These are phyloP conservation scores for Barbarea vulgaris DNA, from an alignment of 345 rosid species.

Conservation along the genomic window DNA sequence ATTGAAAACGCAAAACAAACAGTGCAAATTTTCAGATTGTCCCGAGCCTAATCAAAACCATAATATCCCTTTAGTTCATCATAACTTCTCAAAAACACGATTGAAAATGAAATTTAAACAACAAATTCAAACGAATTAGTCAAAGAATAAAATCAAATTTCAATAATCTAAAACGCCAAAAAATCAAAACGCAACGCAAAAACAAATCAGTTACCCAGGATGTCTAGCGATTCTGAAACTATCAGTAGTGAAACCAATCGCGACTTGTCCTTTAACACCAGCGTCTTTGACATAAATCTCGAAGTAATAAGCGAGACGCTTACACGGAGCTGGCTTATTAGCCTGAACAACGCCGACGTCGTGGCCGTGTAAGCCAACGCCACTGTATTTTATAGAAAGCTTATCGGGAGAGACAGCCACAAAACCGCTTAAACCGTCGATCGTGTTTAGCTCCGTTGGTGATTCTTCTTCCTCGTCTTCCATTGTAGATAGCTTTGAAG, in stretches of 20 bases:
- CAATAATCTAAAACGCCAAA: background rate
- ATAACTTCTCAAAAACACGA: background rate
- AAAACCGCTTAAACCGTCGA: slow-evolving; percentile 80
- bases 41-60: background rate
- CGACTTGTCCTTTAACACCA: slow-evolving; percentile 68
- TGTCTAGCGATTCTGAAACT: slow-evolving; percentile 76
- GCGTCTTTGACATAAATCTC: slow-evolving; percentile 81
- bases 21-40: background rate
- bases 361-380: slow-evolving; percentile 61
- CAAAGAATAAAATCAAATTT: background rate
- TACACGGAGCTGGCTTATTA: slow-evolving; percentile 72
- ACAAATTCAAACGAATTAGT: background rate
- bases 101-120: background rate
- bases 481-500: slow-evolving; percentile 39
- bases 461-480: slow-evolving; percentile 57
- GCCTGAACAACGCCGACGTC: slow-evolving; percentile 87
- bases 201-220: slow-evolving; percentile 54
- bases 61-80: background rate
- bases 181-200: background rate
- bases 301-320: slow-evolving; percentile 71
- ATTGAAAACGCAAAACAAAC: no score
- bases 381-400: slow-evolving; percentile 67
- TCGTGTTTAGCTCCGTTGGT: slow-evolving; percentile 83
- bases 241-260: slow-evolving; percentile 79
- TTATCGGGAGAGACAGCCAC: slow-evolving; percentile 69